Evolutionary conservation across 352 stramenopile species (phyloP).

Genomic region (Globisporangium takayamanum): DNA sequence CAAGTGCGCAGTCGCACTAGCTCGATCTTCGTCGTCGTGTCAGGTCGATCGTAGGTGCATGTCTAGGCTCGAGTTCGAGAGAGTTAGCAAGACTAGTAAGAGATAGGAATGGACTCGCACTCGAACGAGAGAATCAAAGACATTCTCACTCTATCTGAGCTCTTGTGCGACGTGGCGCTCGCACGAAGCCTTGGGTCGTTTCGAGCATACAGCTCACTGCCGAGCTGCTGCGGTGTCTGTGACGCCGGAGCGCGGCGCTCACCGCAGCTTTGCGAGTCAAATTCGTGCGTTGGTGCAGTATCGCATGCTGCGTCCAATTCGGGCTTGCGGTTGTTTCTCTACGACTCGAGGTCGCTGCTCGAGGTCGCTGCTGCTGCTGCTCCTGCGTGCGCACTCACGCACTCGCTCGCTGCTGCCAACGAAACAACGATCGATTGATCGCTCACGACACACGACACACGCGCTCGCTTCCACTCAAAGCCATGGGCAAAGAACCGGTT

Average conservation of each 20-base stretch:
- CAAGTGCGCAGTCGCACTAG: neutral
- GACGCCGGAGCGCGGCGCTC: neutral
- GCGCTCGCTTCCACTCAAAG: neutral
- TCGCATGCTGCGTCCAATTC: neutral
- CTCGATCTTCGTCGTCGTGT: neutral
- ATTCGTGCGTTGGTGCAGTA: neutral
- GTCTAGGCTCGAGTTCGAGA: neutral
- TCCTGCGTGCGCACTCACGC: neutral
- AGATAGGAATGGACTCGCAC: too few relatives aligned
- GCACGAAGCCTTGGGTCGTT: too few relatives aligned
- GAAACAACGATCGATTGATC: neutral
- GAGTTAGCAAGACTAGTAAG: too few relatives aligned
- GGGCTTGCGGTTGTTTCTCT: neutral
- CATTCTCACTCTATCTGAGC: too few relatives aligned
- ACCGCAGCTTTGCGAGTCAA: neutral
- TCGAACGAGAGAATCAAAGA: too few relatives aligned
- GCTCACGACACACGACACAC: neutral
- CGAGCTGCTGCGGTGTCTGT: neutral
- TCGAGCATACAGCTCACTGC: too few relatives aligned
- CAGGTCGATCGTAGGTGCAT: neutral
- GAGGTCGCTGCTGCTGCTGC: neutral
- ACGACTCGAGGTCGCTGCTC: too few relatives aligned
- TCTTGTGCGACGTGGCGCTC: too few relatives aligned
- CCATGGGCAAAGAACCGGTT: conserved; percentile 11
- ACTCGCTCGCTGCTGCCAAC: neutral